Conservation (phyloP, 2,329 filamentous ascomycete species). For the Fusarium sp. region DNA sequence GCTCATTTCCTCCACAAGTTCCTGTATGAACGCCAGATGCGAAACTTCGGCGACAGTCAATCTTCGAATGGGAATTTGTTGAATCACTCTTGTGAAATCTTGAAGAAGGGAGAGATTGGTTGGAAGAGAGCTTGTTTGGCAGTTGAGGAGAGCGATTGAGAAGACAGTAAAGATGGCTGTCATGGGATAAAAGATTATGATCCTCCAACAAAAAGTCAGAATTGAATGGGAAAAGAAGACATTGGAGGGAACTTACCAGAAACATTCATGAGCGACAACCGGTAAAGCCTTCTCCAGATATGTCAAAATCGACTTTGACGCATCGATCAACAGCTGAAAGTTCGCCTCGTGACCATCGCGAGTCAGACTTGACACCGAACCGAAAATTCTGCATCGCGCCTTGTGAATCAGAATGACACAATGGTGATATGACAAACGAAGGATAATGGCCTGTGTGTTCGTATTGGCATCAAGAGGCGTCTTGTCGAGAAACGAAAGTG, state of each 20-base stretch:
- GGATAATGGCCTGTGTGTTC: slow-evolving; percentile 1
- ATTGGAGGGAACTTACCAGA: background rate
- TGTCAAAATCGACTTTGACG: slow-evolving; percentile 3
- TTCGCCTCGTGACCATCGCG: background rate
- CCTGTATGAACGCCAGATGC: background rate
- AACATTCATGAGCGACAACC: background rate
- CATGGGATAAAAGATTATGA: slow-evolving; percentile 16
- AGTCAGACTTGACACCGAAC: rapidly evolving
- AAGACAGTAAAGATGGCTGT: background rate
- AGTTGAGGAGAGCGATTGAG: background rate
- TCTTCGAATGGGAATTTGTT: background rate
- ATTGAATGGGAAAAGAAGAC: too few relatives aligned
- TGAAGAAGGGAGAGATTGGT: background rate
- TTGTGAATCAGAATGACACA: slow-evolving; percentile 5
- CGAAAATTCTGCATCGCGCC: background rate
- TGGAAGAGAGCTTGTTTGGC: rapidly evolving
- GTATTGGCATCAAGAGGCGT: slow-evolving; percentile 1
- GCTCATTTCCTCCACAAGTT: background rate
- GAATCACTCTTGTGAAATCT: background rate
- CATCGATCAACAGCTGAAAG: background rate
- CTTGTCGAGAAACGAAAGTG: background rate
- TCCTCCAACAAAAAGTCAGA: background rate
- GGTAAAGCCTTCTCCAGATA: slow-evolving; percentile 9
- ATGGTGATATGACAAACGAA: slow-evolving; percentile 2
- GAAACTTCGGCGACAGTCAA: background rate